These are phyloP conservation scores for Dryas octopetala DNA, from an alignment of 306 rosid species.

Conservation along the genomic window DNA sequence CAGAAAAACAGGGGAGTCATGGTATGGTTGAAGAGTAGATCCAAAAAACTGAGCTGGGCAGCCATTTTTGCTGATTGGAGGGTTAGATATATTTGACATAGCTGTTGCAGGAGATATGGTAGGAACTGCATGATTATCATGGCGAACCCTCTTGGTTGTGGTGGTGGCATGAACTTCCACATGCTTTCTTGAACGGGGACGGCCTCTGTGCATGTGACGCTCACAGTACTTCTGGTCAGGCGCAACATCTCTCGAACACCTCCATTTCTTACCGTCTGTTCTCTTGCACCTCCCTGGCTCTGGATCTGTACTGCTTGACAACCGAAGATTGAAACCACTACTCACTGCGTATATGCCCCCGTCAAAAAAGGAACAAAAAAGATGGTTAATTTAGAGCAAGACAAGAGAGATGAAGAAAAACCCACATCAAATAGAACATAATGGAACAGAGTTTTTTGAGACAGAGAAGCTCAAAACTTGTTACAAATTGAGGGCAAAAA, in stretches of 20 bases:
- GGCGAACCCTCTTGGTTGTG: conserved; percentile 50
- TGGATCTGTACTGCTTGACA: conserved; percentile 51
- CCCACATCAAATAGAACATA: no score
- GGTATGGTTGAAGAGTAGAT: conserved; percentile 33
- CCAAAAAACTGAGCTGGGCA: conserved; percentile 45
- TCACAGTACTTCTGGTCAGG: conserved; percentile 75
- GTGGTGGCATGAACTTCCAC: conserved; percentile 65
- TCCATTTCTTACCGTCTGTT: conserved; percentile 89
- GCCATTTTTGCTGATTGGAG: conserved; percentile 31
- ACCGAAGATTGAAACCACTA: conserved; percentile 50
- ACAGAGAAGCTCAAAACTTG: no score
- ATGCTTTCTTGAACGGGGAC: conserved; percentile 99
- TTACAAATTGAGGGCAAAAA: no score
- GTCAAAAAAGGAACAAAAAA: neutral
- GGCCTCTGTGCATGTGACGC: conserved; percentile 89
- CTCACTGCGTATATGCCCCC: conserved; percentile 28
- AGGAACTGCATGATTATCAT: conserved; percentile 31
- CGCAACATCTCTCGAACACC: conserved; percentile 81
- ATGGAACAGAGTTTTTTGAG: no score
- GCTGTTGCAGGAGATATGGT: conserved; percentile 20
- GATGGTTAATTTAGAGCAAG: neutral
- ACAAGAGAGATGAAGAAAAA: no score
- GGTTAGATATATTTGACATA: conserved; percentile 21
- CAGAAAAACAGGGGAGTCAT: conserved; percentile 38
- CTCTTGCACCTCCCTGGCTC: conserved; percentile 80